Evolutionary conservation across 306 rosid species (phyloP).

Genomic region (Hylodesmum podocarpum): DNA sequence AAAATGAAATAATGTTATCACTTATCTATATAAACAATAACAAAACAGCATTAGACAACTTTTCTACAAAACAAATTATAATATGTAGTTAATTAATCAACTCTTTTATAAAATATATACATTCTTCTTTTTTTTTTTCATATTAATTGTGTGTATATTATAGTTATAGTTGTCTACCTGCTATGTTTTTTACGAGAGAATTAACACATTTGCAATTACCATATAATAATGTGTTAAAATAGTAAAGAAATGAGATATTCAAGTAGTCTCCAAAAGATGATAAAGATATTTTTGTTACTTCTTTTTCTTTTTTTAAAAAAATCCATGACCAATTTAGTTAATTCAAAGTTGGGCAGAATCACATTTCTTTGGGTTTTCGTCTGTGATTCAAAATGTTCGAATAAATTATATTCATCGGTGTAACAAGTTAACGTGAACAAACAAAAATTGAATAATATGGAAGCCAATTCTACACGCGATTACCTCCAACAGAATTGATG

Average conservation of each 20-base stretch:
- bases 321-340: neutral
- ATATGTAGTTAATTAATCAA: too few species aligned
- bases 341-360: neutral
- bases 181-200: too few species aligned
- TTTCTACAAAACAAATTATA: too few species aligned
- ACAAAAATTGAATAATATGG: neutral
- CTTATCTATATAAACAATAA: neutral
- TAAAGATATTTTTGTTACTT: neutral
- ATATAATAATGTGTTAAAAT: conserved; percentile 1
- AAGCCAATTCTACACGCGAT: neutral
- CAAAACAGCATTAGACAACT: neutral
- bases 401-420: neutral
- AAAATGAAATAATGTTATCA: conserved; percentile 5
- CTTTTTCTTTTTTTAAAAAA: neutral
- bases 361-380: conserved; percentile 1
- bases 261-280: neutral
- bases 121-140: too few species aligned
- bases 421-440: neutral
- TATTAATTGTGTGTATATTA: too few species aligned
- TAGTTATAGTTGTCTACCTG: too few species aligned
- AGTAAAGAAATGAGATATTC: neutral
- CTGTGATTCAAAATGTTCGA: neutral
- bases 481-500: conserved; percentile 83
- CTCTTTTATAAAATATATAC: too few species aligned
- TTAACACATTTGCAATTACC: conserved; percentile 13